Percentiles rank a stretch among this genome's conserved stretches.
phyloP scores from a whole-genome alignment of 2,329 filamentous ascomycete species.

The Lachnellula arida region DNA sequence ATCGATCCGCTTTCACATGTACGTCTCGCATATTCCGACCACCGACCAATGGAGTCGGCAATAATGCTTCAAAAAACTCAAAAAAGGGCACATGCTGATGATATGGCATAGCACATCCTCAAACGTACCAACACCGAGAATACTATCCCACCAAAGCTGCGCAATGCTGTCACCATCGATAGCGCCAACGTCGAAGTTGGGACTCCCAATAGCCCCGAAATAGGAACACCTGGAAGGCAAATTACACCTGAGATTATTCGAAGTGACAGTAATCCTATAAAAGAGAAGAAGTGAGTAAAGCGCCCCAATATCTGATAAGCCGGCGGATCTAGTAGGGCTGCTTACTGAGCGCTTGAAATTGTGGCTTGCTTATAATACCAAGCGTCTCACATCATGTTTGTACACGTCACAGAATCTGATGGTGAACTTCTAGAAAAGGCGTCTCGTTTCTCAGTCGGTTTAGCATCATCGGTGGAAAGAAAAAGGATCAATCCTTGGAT shows the following conservation, averaged over 20 bases:
- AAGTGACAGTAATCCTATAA: constrained; percentile 34
- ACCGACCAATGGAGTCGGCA: not conserved
- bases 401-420: constrained; percentile 4
- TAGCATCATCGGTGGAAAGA: constrained; percentile 70
- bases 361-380: constrained; percentile 18
- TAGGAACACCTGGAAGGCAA: constrained; percentile 33
- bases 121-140: constrained; percentile 62
- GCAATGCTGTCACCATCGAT: constrained; percentile 49
- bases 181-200: constrained; percentile 35
- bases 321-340: constrained; percentile 1
- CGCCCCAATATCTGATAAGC: constrained; percentile 7
- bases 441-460: constrained; percentile 84
- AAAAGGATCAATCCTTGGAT: constrained; percentile 54
- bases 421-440: constrained; percentile 59
- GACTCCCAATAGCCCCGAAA: constrained; percentile 23
- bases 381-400: not conserved
- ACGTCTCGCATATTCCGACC: constrained; percentile 29
- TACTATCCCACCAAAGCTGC: constrained; percentile 47
- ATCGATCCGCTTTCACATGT: constrained; percentile 68
- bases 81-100: constrained; percentile 17
- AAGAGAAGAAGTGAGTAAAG: constrained; percentile 61
- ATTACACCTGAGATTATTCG: constrained; percentile 28
- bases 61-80: not conserved
- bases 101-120: constrained; percentile 47
- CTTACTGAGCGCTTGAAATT: constrained; percentile 15